Evolutionary conservation across 1,139 yeast genomes (phyloP), one percentile per base, ranked within the genome.

Genomic region (Kazachstania sp.): DNA sequence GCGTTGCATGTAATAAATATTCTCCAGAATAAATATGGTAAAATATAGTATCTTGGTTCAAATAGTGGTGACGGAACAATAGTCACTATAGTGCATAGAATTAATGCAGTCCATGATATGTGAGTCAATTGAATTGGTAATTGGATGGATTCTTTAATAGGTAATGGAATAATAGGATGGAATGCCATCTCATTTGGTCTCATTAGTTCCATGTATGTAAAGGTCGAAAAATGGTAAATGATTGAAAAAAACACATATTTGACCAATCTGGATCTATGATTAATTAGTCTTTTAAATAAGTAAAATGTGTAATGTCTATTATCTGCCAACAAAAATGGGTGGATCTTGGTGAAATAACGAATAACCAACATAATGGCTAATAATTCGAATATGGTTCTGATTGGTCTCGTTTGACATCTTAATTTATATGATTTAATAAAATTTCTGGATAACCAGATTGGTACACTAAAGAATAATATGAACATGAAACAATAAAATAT

Each of bases 241-340:
- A 95, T 90, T 0, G 81, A 72, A 55, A 81, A 64, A 2, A 71
- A 49, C 44, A 55, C 41, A 48, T 65, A 64, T 47, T 60, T 64
- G 43, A 61, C 52, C 28, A 62, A 30, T 44, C 49, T 73, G 62
- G 50, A 71, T 58, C 44, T 74, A 61, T 51, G 74, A 67, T 56
- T 72, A 63, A 86, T 71, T 16, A 90, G 58, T 50, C 76, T 76
- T 48, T 79, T 77, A 77, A 85, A 86, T 36, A 92, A 68, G 67
- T 92, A 94, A 63, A 92, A 92, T 0, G 95, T 81, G 63, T 81
- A 87, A 63, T 92, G 98, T 53, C 98, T 78, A 67, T 94, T 94
- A 64, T 94, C 99, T 0, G 98, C 95, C 43, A 90, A 71, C 38
- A 92, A 66, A 65, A 90, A 94, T 11, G 97, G 97, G 62, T 94